Conservation (phyloP, 495 filamentous ascomycete genomes). For the Lophium mytilinum region DNA sequence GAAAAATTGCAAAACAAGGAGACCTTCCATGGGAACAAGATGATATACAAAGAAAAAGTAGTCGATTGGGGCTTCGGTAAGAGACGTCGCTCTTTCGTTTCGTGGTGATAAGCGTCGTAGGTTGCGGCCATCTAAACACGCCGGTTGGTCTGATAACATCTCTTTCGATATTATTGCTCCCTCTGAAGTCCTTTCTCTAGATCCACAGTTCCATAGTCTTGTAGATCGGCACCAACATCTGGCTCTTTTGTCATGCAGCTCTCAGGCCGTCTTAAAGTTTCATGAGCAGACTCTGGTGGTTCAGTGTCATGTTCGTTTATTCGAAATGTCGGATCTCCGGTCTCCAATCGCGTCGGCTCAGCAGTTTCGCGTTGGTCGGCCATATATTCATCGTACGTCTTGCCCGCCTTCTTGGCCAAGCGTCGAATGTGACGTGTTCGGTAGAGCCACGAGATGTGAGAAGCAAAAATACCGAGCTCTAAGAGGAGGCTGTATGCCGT, state of each 20-base stretch:
- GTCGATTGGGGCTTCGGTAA: no score
- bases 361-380: conserved; percentile 13
- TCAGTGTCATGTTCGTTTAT: conserved; percentile 3
- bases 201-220: background rate
- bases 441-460: conserved; percentile 59
- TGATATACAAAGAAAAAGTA: no score
- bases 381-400: conserved; percentile 58
- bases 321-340: background rate
- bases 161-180: no score
- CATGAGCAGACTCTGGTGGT: background rate
- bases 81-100: no score
- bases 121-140: no score
- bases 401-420: conserved; percentile 48
- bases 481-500: conserved; percentile 44
- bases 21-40: no score
- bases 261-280: background rate
- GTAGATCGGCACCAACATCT: background rate
- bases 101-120: no score
- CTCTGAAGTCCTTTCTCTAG: background rate
- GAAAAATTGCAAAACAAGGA: no score
- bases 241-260: conserved; percentile 2
- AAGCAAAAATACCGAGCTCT: conserved; percentile 61
- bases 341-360: background rate
- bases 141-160: no score
- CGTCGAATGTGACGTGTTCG: conserved; percentile 52